phyloP scores from a whole-genome alignment of 1,284 basidiomycete species.

The Puccinia coronata region DNA sequence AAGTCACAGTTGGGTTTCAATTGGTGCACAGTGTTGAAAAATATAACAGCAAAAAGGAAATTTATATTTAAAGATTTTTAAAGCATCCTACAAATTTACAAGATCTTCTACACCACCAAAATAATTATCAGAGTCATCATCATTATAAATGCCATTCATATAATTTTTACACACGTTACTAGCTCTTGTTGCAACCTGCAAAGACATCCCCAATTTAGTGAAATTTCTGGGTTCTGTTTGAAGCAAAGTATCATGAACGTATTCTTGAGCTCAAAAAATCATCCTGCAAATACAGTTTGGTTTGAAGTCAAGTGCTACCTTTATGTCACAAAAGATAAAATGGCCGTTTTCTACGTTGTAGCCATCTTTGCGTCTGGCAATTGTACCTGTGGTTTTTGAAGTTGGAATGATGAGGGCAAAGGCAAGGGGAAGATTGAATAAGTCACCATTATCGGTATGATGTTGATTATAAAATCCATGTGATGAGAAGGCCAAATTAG shows the following conservation, averaged over 20 bases:
- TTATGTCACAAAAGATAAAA: slow-evolving; percentile 8
- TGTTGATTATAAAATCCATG: slow-evolving; percentile 15
- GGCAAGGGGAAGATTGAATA: background rate
- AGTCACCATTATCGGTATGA: background rate
- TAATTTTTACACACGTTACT: too few species aligned
- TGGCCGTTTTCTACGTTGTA: slow-evolving; percentile 13
- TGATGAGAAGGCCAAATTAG: slow-evolving; percentile 3
- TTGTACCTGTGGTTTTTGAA: background rate
- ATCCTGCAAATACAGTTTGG: background rate
- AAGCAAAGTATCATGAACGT: background rate
- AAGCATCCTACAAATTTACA: background rate
- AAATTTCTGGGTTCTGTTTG: background rate
- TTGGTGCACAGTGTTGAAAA: too few species aligned
- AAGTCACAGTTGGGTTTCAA: too few species aligned
- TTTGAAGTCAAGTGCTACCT: background rate
- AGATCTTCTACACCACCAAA: slow-evolving; percentile 16
- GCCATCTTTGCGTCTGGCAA: background rate
- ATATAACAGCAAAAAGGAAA: too few species aligned
- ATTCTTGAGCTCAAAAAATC: background rate
- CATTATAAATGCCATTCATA: too few species aligned
- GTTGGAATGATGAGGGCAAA: slow-evolving; percentile 13
- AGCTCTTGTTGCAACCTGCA: too few species aligned
- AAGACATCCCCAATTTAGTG: background rate
- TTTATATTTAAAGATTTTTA: background rate
- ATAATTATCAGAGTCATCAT: too few species aligned